These are phyloP conservation scores for Apophysomyces trapeziformis DNA, from an alignment of 371 early-diverging fungal genomes.

Conservation along the genomic window DNA sequence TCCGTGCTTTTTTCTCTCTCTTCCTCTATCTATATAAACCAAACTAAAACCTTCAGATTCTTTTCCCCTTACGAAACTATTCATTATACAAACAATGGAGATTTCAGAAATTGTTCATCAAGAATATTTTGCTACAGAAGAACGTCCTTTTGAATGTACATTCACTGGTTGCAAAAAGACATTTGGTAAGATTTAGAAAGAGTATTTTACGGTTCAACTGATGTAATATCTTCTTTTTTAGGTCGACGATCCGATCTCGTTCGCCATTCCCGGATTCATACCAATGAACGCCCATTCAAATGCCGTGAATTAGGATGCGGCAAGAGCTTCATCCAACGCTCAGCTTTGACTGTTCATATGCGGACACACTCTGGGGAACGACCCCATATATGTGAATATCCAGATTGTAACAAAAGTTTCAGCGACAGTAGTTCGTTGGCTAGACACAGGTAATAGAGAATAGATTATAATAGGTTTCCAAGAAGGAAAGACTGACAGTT, in stretches of 20 bases:
- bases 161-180: constrained; percentile 68
- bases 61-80: no score
- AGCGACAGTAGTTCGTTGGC: constrained; percentile 65
- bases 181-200: constrained; percentile 47
- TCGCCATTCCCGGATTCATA: constrained; percentile 80
- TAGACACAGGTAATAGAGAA: constrained; percentile 36
- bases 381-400: constrained; percentile 72
- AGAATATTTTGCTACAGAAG: constrained; percentile 44
- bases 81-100: constrained; percentile 48
- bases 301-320: constrained; percentile 69
- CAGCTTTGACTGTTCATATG: constrained; percentile 78
- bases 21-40: not conserved
- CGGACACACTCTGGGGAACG: constrained; percentile 84
- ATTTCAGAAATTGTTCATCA: constrained; percentile 69
- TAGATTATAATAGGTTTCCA: not conserved
- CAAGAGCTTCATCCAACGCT: constrained; percentile 83
- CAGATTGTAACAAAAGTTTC: constrained; percentile 63
- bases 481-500: not conserved
- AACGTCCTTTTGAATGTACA: constrained; percentile 63
- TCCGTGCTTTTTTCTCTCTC: not conserved
- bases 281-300: constrained; percentile 73
- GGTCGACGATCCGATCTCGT: constrained; percentile 73
- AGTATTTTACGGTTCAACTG: not conserved
- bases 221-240: constrained; percentile 8
- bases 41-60: no score